Evolutionary conservation across 495 filamentous ascomycete genomes (phyloP).

Genomic region (Amorphotheca resinae): DNA sequence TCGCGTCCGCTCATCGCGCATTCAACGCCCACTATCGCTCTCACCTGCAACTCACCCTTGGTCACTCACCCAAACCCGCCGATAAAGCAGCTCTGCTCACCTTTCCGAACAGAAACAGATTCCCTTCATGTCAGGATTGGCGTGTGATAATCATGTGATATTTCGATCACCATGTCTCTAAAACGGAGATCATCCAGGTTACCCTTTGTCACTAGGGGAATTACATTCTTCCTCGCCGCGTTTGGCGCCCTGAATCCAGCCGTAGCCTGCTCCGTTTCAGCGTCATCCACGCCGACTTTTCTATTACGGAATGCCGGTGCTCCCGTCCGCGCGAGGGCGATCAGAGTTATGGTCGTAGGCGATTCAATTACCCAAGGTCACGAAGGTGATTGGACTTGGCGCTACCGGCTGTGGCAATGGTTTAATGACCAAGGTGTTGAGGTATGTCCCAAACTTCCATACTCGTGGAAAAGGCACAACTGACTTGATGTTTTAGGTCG

Average conservation of each 20-base stretch:
- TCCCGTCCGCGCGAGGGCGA: neutral
- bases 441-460: neutral
- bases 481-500: neutral
- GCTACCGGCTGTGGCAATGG: constrained; percentile 27
- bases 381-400: constrained; percentile 29
- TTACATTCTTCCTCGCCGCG: no score
- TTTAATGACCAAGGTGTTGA: constrained; percentile 13
- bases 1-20: no score
- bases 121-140: neutral
- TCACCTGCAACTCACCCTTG: no score
- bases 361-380: constrained; percentile 29
- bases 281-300: no score
- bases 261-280: no score
- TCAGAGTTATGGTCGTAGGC: constrained; percentile 24
- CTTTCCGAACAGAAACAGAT: neutral
- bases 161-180: no score
- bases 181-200: no score
- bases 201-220: no score
- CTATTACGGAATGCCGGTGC: no score
- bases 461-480: no score
- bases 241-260: no score
- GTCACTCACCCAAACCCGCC: neutral
- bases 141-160: neutral
- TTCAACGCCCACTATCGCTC: no score
- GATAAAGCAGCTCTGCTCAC: neutral